These are phyloP conservation scores for Botrytis pseudocinerea DNA, from an alignment of 2,329 filamentous ascomycete genomes.

Conservation along the genomic window DNA sequence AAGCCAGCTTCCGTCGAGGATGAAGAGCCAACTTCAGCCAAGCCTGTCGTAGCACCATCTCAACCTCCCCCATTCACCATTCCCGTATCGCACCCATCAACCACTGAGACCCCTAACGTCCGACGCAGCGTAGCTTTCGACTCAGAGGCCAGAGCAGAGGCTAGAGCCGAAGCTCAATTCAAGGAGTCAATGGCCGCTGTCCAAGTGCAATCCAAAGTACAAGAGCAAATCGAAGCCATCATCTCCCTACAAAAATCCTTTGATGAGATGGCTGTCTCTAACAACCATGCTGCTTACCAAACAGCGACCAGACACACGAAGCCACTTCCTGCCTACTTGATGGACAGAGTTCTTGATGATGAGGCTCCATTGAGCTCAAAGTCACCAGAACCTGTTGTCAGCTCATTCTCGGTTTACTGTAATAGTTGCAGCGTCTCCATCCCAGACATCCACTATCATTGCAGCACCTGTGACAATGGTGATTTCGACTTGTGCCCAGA, in stretches of 20 bases:
- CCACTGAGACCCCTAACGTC: not conserved
- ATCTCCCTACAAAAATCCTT: constrained; percentile 37
- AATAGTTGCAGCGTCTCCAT: constrained; percentile 83
- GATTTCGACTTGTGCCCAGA: constrained; percentile 89
- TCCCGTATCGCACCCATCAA: not conserved
- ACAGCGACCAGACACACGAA: not conserved
- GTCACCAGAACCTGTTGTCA: constrained; percentile 21
- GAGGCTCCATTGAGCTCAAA: constrained; percentile 14
- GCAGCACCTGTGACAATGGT: constrained; percentile 86
- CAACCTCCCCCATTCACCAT: not conserved
- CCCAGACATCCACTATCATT: constrained; percentile 86
- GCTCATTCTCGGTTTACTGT: constrained; percentile 83
- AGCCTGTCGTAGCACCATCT: constrained; percentile 27
- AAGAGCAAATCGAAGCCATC: constrained; percentile 25
- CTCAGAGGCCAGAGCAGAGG: not conserved
- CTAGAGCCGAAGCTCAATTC: not conserved
- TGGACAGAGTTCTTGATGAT: not conserved
- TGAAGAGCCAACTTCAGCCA: constrained; percentile 40
- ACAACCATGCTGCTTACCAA: constrained; percentile 23
- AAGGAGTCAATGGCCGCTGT: not conserved
- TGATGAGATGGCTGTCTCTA: constrained; percentile 28
- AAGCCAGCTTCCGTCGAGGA: constrained; percentile 53
- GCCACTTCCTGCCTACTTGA: not conserved
- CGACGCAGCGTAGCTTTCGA: not conserved
- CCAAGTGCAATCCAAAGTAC: not conserved